phyloP scores from a whole-genome alignment of 1,284 basidiomycete species.

The Trametes polyzona region DNA sequence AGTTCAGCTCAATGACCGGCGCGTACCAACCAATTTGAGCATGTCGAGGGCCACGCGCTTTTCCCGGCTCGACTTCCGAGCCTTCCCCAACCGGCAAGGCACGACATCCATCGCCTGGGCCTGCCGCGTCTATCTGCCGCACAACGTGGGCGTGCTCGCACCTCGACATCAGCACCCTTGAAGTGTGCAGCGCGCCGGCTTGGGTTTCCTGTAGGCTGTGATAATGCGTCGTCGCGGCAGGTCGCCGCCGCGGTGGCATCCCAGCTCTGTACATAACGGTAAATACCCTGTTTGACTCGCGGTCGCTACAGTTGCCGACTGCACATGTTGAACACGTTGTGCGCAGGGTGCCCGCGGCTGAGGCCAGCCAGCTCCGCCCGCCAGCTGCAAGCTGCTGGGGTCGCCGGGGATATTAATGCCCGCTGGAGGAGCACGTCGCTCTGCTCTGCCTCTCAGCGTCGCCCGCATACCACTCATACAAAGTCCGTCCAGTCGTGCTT shows the following conservation, averaged over 20 bases:
- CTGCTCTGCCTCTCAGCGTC: slow-evolving; percentile 1
- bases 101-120: background rate
- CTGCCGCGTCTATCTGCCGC: background rate
- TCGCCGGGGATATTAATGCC: slow-evolving; percentile 13
- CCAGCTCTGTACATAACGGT: slow-evolving; percentile 3
- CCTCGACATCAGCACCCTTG: background rate
- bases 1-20: background rate
- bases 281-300: slow-evolving; percentile 25
- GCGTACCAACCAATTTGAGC: background rate
- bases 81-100: slow-evolving; percentile 16
- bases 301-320: slow-evolving; percentile 22
- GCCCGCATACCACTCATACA: background rate
- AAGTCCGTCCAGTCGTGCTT: slow-evolving; percentile 11
- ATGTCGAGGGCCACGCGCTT: background rate
- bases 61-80: slow-evolving; percentile 19
- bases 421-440: background rate
- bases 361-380: slow-evolving; percentile 18
- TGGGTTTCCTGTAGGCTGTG: background rate
- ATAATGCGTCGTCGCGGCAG: background rate
- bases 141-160: background rate
- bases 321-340: slow-evolving; percentile 29
- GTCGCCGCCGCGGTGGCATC: background rate
- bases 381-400: slow-evolving; percentile 13
- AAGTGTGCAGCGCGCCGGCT: slow-evolving; percentile 2
- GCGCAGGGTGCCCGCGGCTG: slow-evolving; percentile 4